Evolutionary conservation across 371 early-diverging fungal genomes (phyloP), one percentile per base, ranked within the genome.

Genomic region (Mortierella sp.): DNA sequence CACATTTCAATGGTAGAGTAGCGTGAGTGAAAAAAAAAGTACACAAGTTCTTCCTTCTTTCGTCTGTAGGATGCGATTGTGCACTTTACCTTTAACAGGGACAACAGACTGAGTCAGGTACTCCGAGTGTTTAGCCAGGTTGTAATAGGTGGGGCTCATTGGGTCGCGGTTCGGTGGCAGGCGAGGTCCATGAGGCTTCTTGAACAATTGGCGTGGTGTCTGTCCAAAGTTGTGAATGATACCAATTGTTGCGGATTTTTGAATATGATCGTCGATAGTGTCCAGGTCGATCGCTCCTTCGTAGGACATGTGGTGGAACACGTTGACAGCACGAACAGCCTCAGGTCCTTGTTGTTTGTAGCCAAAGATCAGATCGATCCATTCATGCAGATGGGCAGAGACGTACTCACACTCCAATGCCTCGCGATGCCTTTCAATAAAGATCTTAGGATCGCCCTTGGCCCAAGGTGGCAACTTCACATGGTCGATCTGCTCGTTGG

Each of bases 151-250:
- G 9, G 72, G 53, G 12, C 67, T 64, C 52, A 79, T 39, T 2
- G 81, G 80, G 41, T 84, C 86, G 14, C 66, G 64, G 34, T 74
- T 72, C 7, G 73, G 58, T 10, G 81, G 71, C 3, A 67, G 52
- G 41, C 89, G 80, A 4, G 79, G 64, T 27, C 92, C 90, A 79
- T 95, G 96, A 0, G 94, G 92, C 64, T 85, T 86, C 50, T 83
- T 88, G 64, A 95, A 95, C 24, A 95, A 66, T 58, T 95, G 96
- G 6, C 89, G 81, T 18, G 96, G 95, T 0, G 95, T 97, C 78
- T 96, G 96, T 3, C 98, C 98, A 90, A 97, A 97, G 78, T 97
- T 94, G 69, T 95, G 90, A 59, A 97, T 97, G 60, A 92, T 92
- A 64, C 94, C 95, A 60, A 95, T 96, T 2, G 95, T 93, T 7